phyloP scores from a whole-genome alignment of 352 stramenopile species.

The Globisporangium acanthophoron region DNA sequence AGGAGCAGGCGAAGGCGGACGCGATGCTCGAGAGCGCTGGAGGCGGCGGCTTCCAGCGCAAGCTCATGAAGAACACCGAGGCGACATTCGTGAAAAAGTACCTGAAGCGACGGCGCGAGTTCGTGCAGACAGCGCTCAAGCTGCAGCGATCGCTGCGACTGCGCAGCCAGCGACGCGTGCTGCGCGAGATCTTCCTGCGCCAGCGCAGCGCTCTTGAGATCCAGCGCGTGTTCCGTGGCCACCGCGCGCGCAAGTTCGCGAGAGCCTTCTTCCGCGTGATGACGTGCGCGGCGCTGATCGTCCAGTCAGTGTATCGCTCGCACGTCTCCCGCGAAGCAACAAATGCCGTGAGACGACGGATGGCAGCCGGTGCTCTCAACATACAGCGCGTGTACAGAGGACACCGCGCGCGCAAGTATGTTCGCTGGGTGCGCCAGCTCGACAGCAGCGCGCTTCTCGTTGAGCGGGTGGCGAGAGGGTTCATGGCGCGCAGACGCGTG shows the following conservation, averaged over 20 bases:
- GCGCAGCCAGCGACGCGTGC: slow-evolving; percentile 38
- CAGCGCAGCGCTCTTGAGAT: slow-evolving; percentile 45
- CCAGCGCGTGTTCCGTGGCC: slow-evolving; percentile 55
- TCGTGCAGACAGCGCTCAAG: slow-evolving; percentile 33
- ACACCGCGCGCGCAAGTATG: slow-evolving; percentile 32
- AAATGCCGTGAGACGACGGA: slow-evolving; percentile 18
- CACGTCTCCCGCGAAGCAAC: slow-evolving; percentile 39
- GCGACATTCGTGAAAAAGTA: slow-evolving; percentile 49
- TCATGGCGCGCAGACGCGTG: slow-evolving; percentile 45
- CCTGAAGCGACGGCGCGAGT: slow-evolving; percentile 47
- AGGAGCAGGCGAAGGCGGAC: slow-evolving; percentile 35
- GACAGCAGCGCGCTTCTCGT: slow-evolving; percentile 35
- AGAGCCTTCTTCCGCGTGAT: slow-evolving; percentile 42
- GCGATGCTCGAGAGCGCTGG: slow-evolving; percentile 1
- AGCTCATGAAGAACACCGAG: slow-evolving; percentile 56
- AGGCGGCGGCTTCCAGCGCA: slow-evolving; percentile 14
- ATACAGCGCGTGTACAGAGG: slow-evolving; percentile 62
- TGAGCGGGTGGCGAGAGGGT: slow-evolving; percentile 48
- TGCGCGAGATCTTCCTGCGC: slow-evolving; percentile 32
- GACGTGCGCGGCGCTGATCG: slow-evolving; percentile 46
- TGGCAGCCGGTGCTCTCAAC: slow-evolving; percentile 20
- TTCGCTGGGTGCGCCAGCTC: slow-evolving; percentile 36
- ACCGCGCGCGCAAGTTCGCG: slow-evolving; percentile 40
- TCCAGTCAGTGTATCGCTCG: slow-evolving; percentile 67
- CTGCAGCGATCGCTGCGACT: slow-evolving; percentile 47